Conservation (phyloP, 2,329 filamentous ascomycete species). For the Pseudogymnoascus verrucosus region DNA sequence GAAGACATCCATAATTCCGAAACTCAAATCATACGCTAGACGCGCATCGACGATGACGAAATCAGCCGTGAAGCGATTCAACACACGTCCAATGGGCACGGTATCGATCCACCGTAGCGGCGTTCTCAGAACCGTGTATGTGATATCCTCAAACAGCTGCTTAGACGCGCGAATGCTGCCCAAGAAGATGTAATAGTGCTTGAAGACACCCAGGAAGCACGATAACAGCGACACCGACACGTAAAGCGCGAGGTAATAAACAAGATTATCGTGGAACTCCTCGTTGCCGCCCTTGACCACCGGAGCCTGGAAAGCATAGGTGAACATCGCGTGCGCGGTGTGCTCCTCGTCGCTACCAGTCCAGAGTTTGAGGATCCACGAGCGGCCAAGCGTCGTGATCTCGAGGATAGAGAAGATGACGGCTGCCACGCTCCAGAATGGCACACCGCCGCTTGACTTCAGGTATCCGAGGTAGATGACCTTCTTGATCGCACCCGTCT, state of each 20-base stretch:
- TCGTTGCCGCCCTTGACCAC: background rate
- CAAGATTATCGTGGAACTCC: constrained; percentile 33
- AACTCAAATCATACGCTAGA: constrained; percentile 54
- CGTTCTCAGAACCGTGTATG: constrained; percentile 59
- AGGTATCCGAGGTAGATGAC: constrained; percentile 63
- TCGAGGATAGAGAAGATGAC: constrained; percentile 48
- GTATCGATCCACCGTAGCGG: constrained; percentile 77
- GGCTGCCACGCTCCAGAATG: constrained; percentile 50
- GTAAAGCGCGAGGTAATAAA: constrained; percentile 63
- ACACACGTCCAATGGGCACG: constrained; percentile 64
- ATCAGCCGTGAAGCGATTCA: constrained; percentile 73
- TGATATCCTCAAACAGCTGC: constrained; percentile 57
- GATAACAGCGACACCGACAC: constrained; percentile 49
- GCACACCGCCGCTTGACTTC: constrained; percentile 53
- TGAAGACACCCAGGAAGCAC: constrained; percentile 51
- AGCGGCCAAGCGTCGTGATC: constrained; percentile 39
- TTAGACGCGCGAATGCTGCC: constrained; percentile 64
- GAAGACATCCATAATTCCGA: constrained; percentile 52
- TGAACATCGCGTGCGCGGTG: constrained; percentile 20
- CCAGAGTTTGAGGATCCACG: constrained; percentile 60
- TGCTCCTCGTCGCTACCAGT: constrained; percentile 39
- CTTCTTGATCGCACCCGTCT: constrained; percentile 60
- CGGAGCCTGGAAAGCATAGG: constrained; percentile 36
- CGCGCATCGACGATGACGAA: constrained; percentile 66
- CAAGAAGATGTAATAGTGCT: constrained; percentile 55